Conservation (phyloP, 257 asterid genomes). For the Agastache rugosa region DNA sequence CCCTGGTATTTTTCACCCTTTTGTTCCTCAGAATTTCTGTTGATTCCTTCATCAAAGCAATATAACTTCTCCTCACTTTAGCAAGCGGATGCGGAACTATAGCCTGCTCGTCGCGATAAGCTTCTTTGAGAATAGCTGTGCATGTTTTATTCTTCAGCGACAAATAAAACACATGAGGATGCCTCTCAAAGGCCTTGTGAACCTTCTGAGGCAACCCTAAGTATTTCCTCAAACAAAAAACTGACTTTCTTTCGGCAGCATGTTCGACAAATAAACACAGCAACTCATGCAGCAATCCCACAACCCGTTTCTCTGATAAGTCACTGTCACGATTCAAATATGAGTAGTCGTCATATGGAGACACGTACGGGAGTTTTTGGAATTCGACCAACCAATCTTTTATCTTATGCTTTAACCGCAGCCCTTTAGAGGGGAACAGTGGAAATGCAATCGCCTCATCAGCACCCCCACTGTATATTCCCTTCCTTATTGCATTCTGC, state of each 20-base stretch:
- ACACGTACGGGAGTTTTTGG: slow-evolving; percentile 73
- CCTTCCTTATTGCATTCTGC: slow-evolving; percentile 62
- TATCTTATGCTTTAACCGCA: slow-evolving; percentile 78
- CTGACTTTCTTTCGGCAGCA: slow-evolving; percentile 73
- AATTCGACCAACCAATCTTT: slow-evolving; percentile 73
- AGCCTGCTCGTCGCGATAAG: slow-evolving; percentile 56
- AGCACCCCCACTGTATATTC: slow-evolving; percentile 53
- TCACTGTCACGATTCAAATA: slow-evolving; percentile 62
- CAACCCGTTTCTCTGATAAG: slow-evolving; percentile 78
- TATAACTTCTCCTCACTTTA: slow-evolving; percentile 68
- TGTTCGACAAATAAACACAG: slow-evolving; percentile 84
- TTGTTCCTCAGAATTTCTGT: slow-evolving; percentile 50
- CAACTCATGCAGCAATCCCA: slow-evolving; percentile 82
- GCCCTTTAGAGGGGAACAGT: slow-evolving; percentile 78
- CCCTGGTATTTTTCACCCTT: slow-evolving; percentile 44
- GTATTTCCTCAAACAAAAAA: slow-evolving; percentile 67
- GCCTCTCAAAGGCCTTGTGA: slow-evolving; percentile 91
- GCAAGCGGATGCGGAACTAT: slow-evolving; percentile 79
- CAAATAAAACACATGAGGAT: slow-evolving; percentile 74
- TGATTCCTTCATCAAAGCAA: slow-evolving; percentile 74
- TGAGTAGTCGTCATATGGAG: slow-evolving; percentile 70
- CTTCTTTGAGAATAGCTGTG: slow-evolving; percentile 86
- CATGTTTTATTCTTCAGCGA: slow-evolving; percentile 80
- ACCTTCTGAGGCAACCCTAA: slow-evolving; percentile 88
- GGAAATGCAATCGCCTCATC: slow-evolving; percentile 70